Percentiles rank a stretch among this genome's conserved stretches.
Evolutionary conservation across 2,329 filamentous ascomycete species (phyloP).

Genomic region (Didymella lethalis): DNA sequence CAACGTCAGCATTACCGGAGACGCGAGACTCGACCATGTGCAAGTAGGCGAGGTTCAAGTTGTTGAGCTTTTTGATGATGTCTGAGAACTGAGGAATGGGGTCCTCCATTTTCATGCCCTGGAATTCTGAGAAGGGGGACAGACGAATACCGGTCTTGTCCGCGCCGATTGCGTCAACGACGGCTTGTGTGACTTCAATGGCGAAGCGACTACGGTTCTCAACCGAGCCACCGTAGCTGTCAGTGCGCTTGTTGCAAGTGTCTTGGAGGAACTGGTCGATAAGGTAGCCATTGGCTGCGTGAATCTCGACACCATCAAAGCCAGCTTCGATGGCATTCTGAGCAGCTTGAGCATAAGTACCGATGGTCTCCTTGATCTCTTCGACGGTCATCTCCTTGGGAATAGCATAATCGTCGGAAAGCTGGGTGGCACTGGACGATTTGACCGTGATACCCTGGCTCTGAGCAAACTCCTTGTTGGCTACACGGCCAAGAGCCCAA

Average conservation of each 20-base stretch:
- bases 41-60: conserved; percentile 60
- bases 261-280: conserved; percentile 71
- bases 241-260: conserved; percentile 62
- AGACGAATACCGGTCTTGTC: conserved; percentile 67
- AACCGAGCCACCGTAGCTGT: conserved; percentile 58
- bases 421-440: conserved; percentile 44
- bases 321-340: conserved; percentile 60
- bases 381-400: conserved; percentile 51
- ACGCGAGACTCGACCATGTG: conserved; percentile 66
- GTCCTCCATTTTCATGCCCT: conserved; percentile 69
- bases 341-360: conserved; percentile 54
- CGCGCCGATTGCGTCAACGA: conserved; percentile 61
- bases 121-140: conserved; percentile 67
- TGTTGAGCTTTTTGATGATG: conserved; percentile 60
- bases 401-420: conserved; percentile 54
- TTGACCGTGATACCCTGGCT: conserved; percentile 47
- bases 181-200: conserved; percentile 62
- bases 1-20: conserved; percentile 52
- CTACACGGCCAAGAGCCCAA: conserved; percentile 67
- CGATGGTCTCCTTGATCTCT: conserved; percentile 51
- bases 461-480: conserved; percentile 49
- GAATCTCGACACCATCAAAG: conserved; percentile 68
- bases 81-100: conserved; percentile 70
- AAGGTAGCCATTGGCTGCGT: conserved; percentile 71
- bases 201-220: conserved; percentile 63